Evolutionary conservation across 495 filamentous ascomycete species (phyloP), one percentile per base, ranked within the genome.

Genomic region (Hypoxylon crocopeplum): DNA sequence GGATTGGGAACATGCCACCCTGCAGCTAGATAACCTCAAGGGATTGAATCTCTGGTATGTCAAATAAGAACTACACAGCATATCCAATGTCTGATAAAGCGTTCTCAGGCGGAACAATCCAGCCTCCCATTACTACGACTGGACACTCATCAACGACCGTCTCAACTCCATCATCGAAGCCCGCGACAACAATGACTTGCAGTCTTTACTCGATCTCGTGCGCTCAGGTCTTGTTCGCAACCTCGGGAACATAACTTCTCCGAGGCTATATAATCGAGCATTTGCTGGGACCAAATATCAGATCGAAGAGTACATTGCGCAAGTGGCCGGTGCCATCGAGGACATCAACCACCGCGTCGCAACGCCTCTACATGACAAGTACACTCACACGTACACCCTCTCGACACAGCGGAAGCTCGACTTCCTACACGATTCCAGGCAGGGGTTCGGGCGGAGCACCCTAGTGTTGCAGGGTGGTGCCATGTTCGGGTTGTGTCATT

Each of bases 241-340:
- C 62, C 79, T 97, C 7, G 93, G 91, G 27, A 94, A 97, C 64
- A 97, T 98, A 52, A 90, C 90, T 1, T 81, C 86, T 2, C 84
- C 89, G n/a, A 87, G 86, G 55, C 75, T 98, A 2, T 98, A 90
- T 74, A 93, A 92, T 56, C 81, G 88, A 44, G 86, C 89, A 10
- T 95, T 96, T 67, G 87, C 88, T 2, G 93, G 93, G 10, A 97
- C 92, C 2, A 98, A 98, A 70, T 81, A 87, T 17, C 71, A 95
- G 19, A 93, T 98, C 53, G 92, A 96, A 62, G 89, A 96, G 68
- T 98, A 98, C 58, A 87, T 97, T 58, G 87, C 88, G 0, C 85
- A 91, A 56, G 87, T 93, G 15, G 90, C 88, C 29, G 81, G 88
- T 29, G 91, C 90, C 1, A 84, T 97, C 30, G 83, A 88, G 51